These are phyloP conservation scores for Leptodermis oblonga DNA, from an alignment of 257 asterid genomes.

Conservation along the genomic window DNA sequence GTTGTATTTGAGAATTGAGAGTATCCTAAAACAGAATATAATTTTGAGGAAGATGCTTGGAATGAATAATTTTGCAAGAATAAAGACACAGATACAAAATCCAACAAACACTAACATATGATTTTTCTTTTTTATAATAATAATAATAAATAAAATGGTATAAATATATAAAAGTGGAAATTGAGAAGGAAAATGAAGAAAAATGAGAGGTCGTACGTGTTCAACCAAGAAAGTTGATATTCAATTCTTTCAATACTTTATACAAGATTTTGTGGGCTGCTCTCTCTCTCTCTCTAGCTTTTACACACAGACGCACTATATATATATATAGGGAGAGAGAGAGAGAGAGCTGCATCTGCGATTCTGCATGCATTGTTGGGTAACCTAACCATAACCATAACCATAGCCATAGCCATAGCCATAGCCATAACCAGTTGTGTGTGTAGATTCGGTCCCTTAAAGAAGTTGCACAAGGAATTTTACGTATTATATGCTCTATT, in stretches of 20 bases:
- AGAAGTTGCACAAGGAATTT: constrained; percentile 42
- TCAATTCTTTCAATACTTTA: constrained; percentile 26
- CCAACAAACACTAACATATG: background rate
- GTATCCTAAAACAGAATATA: constrained; percentile 11
- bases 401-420: too few species aligned
- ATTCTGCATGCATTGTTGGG: too few species aligned
- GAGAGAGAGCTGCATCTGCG: too few species aligned
- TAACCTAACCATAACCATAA: too few species aligned
- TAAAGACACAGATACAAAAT: background rate
- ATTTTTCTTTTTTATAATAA: too few species aligned
- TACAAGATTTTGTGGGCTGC: constrained; percentile 32
- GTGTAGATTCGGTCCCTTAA: constrained; percentile 45
- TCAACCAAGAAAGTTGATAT: background rate
- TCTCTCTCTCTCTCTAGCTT: too few species aligned
- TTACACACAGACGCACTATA: too few species aligned
- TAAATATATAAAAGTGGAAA: too few species aligned
- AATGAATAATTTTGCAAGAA: background rate
- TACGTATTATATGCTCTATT: constrained; percentile 17
- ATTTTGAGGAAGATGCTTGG: constrained; percentile 10
- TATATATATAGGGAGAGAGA: too few species aligned
- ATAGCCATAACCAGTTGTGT: constrained; percentile 16
- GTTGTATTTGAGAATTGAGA: background rate
- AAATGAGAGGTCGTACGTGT: constrained; percentile 9
- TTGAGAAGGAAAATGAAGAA: background rate
- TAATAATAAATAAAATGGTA: too few species aligned